Evolutionary conservation across 1,284 basidiomycete species (phyloP), one percentile per base, ranked within the genome.

Genomic region (Vanrija pseudolonga): DNA sequence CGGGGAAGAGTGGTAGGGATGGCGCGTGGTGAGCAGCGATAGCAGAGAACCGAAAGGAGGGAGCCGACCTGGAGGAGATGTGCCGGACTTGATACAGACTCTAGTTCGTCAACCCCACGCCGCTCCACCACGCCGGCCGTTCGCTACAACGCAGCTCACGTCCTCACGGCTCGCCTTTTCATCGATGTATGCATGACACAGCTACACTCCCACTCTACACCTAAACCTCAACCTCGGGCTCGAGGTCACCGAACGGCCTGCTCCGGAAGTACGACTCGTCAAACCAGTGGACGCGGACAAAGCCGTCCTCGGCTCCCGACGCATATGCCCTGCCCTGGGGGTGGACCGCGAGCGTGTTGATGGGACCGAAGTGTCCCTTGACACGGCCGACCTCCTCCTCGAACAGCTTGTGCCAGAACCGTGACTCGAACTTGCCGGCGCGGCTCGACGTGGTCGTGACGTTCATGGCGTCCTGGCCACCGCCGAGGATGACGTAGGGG

Each of bases 401-500:
- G 67, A 98, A 92, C 42, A 98, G 83, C 71, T 90, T 92, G 81
- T 99, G 95, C 92, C 93, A 98, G 81, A 98, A 98, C 45, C 94
- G 83, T 4, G 93, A 92, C 80, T 98, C 96, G 76, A 99, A 99
- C 77, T 96, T 95, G 40, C 95, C 96, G 74, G 96, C 90, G 53
- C 95, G 85, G 37, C 86, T 75, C 6, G 89, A 91, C 2, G 95
- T 98, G 5, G 92, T 98, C 15, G 96, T 98, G 53, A 98, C 95
- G 69, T 81, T 88, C 93, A 95, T 97, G 9, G 95, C 95, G 72
- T 98, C 95, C 77, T 98, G 95, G 52, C 95, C 95, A 77, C 95
- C 95, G 50, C 96, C 96, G 40, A 97, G 80, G 32, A 96, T 83
- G 47, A 95, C 89, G 71, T 93, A 98, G 45, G 94, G 95, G 69